Evolutionary conservation across 768 basidiomycete genomes (phyloP).

Genomic region (Tylopilus vinaceipallidus): DNA sequence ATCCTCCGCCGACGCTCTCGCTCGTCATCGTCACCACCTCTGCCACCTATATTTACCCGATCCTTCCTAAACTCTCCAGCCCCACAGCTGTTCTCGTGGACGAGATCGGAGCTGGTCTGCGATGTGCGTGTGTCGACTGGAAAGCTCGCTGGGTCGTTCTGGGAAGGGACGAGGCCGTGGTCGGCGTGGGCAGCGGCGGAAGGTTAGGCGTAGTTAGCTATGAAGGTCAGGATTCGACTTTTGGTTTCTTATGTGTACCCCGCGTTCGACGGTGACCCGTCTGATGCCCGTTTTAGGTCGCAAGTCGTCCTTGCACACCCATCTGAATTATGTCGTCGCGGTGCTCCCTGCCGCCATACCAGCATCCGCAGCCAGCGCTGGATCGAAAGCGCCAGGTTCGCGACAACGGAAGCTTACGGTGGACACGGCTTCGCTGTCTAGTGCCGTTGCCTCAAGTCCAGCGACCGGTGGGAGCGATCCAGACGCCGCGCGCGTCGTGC

Average conservation of each 20-base stretch:
- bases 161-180: constrained; percentile 90
- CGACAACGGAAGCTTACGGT: constrained; percentile 27
- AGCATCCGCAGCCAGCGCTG: constrained; percentile 44
- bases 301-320: constrained; percentile 75
- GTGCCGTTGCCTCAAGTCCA: constrained; percentile 26
- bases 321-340: constrained; percentile 84
- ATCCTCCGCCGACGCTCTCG: constrained; percentile 44
- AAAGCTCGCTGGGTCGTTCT: constrained; percentile 72
- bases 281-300: too few relatives aligned
- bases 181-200: constrained; percentile 78
- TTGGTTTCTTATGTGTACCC: too few relatives aligned
- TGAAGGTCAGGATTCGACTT: constrained; percentile 64
- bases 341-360: constrained; percentile 83
- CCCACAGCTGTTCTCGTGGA: constrained; percentile 70
- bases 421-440: constrained; percentile 8
- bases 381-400: constrained; percentile 47
- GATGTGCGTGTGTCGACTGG: constrained; percentile 83
- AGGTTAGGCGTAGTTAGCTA: constrained; percentile 86
- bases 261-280: too few relatives aligned
- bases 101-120: constrained; percentile 80
- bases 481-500: constrained; percentile 75
- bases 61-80: constrained; percentile 68
- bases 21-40: constrained; percentile 90
- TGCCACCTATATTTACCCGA: constrained; percentile 72
- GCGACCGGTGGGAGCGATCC: constrained; percentile 41